Evolutionary conservation across 148 eudicot species (phyloP), one percentile per base, ranked within the genome.

Genomic region (Camellia japonica): DNA sequence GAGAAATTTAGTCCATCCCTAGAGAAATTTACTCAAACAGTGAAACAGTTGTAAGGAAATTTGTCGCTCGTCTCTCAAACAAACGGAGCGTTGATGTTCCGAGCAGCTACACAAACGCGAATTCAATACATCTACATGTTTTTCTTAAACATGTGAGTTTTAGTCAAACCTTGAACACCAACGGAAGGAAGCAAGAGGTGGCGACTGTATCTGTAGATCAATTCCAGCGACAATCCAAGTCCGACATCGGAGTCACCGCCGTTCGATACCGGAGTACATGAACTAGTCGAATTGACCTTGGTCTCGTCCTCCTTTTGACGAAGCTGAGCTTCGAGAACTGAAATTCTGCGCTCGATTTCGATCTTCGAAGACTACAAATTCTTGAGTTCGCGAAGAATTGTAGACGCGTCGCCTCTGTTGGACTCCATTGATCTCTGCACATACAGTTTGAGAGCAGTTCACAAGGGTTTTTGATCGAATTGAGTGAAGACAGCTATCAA

Each of bases 121-220:
- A 7, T 7, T 10, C 8, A 59, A 14, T 59, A 15, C 63, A 14
- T 6, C 63, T 3, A 11, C 16, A 3, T 14, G 19, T 6, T 59
- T 3, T 10, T 1, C 42, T 62, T 0, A 18, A 44, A 78, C 6
- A 13, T 11, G 30, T 19, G 23, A 41, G n/a, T 58, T 68, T 3
- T 20, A 65, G 43, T 14, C 30, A 77, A 78, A 93, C 97, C 97
- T 90, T 86, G 86, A 84, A 96, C 94, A 3, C 95, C 99, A 47
- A 96, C 92, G 16, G 94, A 88, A 78, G 97, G 97, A 46, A 96
- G 95, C 81, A 96, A 65, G n/a, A 96, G 87, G 52, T 96, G 98
- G 60, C 98, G 98, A 71, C 99, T 96, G 68, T 93, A 93, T 75
- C 99, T 86, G 78, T 93, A 93, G 70, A 93, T 92, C 74, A 87